phyloP scores from a whole-genome alignment of 2,329 filamentous ascomycete species.

The Aspergillus proliferans region DNA sequence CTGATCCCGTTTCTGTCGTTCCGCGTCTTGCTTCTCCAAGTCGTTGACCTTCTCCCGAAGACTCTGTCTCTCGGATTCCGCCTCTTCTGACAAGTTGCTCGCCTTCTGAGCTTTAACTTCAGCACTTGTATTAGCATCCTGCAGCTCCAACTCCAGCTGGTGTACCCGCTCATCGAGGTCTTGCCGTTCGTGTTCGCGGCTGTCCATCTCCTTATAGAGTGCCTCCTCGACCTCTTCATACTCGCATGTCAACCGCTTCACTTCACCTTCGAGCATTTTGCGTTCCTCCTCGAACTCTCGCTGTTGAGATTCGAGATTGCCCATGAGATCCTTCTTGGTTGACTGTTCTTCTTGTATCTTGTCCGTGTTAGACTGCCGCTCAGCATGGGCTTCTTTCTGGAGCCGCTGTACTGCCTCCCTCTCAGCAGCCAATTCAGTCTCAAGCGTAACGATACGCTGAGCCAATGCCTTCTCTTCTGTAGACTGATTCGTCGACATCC shows the following conservation, averaged over 20 bases:
- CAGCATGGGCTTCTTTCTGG: conserved; percentile 61
- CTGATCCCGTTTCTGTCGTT: conserved; percentile 48
- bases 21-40: conserved; percentile 47
- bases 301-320: conserved; percentile 89
- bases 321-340: conserved; percentile 87
- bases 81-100: conserved; percentile 48
- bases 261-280: conserved; percentile 73
- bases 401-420: conserved; percentile 61
- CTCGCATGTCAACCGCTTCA: conserved; percentile 64
- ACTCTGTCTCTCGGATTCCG: conserved; percentile 49
- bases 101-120: conserved; percentile 37
- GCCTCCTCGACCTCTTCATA: conserved; percentile 89
- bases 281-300: conserved; percentile 81
- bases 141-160: conserved; percentile 64
- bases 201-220: conserved; percentile 75
- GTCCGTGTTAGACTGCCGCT: conserved; percentile 57
- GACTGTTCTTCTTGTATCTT: conserved; percentile 77
- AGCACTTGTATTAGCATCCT: conserved; percentile 49
- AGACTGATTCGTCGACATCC: conserved; percentile 56
- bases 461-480: conserved; percentile 56
- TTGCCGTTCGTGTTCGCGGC: conserved; percentile 72
- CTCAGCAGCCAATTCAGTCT: conserved; percentile 70
- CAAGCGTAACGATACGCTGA: conserved; percentile 61
- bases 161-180: conserved; percentile 63
- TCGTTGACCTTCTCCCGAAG: conserved; percentile 39